phyloP scores from a whole-genome alignment of 768 basidiomycete genomes.

The Royoungia palumana region DNA sequence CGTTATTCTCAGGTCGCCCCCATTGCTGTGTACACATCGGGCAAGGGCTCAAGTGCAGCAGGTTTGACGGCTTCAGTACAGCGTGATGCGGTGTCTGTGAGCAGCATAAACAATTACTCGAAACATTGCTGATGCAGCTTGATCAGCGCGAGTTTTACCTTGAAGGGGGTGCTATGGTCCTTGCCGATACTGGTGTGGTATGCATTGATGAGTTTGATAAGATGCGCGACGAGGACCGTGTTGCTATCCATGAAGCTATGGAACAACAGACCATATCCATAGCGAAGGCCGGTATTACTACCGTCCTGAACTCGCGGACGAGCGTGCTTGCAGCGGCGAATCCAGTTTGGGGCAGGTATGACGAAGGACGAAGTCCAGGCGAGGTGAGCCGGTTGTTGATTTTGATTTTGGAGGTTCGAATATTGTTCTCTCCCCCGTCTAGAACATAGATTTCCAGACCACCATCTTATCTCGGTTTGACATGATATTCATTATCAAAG shows the following conservation, averaged over 20 bases:
- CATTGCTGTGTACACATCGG: slow-evolving; percentile 97
- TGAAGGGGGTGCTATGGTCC: slow-evolving; percentile 98
- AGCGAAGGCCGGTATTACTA: slow-evolving; percentile 98
- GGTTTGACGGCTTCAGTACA: slow-evolving; percentile 98
- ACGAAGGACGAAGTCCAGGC: slow-evolving; percentile 93
- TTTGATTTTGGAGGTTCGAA: neutral
- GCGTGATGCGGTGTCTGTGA: slow-evolving; percentile 83
- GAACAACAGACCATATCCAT: slow-evolving; percentile 99
- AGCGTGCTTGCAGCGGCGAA: slow-evolving; percentile 97
- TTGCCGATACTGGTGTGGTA: slow-evolving; percentile 96
- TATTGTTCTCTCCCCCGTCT: neutral
- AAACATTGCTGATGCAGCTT: slow-evolving; percentile 3
- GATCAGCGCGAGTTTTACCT: slow-evolving; percentile 93
- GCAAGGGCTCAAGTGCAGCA: slow-evolving; percentile 97
- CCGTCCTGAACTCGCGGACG: slow-evolving; percentile 92
- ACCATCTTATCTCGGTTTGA: slow-evolving; percentile 98
- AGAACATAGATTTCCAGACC: slow-evolving; percentile 97
- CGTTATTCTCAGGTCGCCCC: slow-evolving; percentile 72
- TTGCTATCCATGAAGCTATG: slow-evolving; percentile 99
- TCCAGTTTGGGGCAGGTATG: slow-evolving; percentile 96
- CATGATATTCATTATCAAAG: slow-evolving; percentile 99
- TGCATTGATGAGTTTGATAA: slow-evolving; percentile 99
- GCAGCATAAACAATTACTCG: slow-evolving; percentile 25
- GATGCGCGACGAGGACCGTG: slow-evolving; percentile 98
- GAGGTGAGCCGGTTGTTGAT: slow-evolving; percentile 50